Conservation (phyloP, 2,329 filamentous ascomycete genomes). For the Tolypocladium tundrense region DNA sequence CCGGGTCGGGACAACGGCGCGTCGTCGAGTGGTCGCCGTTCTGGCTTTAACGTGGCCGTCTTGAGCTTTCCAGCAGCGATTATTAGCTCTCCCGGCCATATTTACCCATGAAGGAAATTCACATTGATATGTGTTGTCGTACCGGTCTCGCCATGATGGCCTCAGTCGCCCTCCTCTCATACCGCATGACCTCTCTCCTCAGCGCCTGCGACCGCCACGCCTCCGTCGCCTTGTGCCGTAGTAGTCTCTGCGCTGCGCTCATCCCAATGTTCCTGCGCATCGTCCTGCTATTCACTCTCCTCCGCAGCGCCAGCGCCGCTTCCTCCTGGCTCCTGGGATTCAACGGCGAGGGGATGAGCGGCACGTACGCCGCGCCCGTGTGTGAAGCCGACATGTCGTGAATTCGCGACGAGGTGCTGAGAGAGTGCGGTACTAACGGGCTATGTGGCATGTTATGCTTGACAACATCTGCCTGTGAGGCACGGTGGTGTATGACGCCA, state of each 20-base stretch:
- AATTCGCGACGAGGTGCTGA: not conserved
- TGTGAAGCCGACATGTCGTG: not conserved
- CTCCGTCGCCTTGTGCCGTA: slow-evolving; percentile 30
- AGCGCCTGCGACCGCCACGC: slow-evolving; percentile 27
- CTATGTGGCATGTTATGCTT: not conserved
- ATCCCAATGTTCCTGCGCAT: slow-evolving; percentile 10
- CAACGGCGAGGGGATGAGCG: slow-evolving; percentile 17
- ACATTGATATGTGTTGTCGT: too few species aligned
- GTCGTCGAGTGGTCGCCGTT: not conserved
- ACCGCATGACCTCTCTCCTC: slow-evolving; percentile 14
- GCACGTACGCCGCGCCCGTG: slow-evolving; percentile 7
- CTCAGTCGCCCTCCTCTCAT: slow-evolving; percentile 7
- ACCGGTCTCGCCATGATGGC: slow-evolving; percentile 1
- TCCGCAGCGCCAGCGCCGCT: not conserved
- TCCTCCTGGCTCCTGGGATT: slow-evolving; percentile 10
- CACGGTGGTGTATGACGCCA: not conserved
- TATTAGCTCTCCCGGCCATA: not conserved
- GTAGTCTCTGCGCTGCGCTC: slow-evolving; percentile 29
- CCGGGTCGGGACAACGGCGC: not conserved
- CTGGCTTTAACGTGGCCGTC: not conserved
- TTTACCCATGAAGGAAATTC: too few species aligned
- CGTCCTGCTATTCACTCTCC: not conserved
- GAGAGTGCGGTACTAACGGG: not conserved
- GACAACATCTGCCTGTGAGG: not conserved
- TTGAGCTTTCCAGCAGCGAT: not conserved